A percentile compares a stretch with the other conserved stretches of the same genome.
Conservation (phyloP, 495 filamentous ascomycete genomes). For the Alectoria sarmentosa region DNA sequence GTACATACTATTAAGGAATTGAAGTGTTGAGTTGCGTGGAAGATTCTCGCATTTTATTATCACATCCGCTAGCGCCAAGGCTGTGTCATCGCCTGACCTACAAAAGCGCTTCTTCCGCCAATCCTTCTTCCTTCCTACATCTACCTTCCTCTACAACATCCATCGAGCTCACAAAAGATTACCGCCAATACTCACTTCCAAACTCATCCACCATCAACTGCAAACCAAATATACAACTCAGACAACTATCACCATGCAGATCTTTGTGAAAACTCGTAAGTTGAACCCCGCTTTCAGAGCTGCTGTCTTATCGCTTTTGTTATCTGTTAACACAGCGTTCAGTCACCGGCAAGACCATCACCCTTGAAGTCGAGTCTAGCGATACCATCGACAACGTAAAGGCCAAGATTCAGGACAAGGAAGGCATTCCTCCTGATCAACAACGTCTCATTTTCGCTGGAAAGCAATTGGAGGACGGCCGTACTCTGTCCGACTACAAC, state of each 20-base stretch:
- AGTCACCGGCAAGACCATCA: conserved; percentile 99
- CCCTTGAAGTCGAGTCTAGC: conserved; percentile 94
- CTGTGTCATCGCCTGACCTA: conserved; percentile 18
- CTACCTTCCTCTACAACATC: conserved; percentile 20
- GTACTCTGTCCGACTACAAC: conserved; percentile 95
- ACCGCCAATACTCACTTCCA: conserved; percentile 17
- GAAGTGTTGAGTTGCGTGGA: neutral
- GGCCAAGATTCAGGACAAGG: conserved; percentile 99
- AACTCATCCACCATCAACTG: conserved; percentile 18
- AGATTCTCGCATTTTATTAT: conserved; percentile 3
- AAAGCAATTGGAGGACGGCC: conserved; percentile 96
- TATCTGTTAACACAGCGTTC: conserved; percentile 24
- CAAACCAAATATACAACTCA: conserved; percentile 6
- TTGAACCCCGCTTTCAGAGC: conserved; percentile 31
- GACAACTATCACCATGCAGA: conserved; percentile 60
- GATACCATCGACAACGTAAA: conserved; percentile 99
- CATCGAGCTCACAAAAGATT: neutral
- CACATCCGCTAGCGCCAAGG: conserved; percentile 15
- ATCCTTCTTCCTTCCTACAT: conserved; percentile 16
- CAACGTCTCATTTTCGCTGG: conserved; percentile 98
- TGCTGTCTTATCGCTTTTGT: conserved; percentile 8
- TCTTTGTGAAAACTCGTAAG: conserved; percentile 96
- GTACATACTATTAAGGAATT: too few species aligned
- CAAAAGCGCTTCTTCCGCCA: conserved; percentile 24
- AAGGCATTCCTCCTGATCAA: conserved; percentile 96